phyloP scores from a whole-genome alignment of 306 rosid species.

The Trifolium repens region DNA sequence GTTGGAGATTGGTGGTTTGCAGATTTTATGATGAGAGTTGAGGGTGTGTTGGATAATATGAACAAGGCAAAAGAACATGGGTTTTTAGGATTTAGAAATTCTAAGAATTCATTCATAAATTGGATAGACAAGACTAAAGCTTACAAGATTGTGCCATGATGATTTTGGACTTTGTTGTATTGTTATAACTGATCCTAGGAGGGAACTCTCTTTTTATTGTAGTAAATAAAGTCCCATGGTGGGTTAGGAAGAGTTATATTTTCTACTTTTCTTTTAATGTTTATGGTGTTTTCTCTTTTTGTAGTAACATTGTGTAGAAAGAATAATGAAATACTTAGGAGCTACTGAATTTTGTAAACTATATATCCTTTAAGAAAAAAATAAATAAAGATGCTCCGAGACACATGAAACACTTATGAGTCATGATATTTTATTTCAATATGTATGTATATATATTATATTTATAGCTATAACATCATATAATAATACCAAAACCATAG shows the following conservation, averaged over 20 bases:
- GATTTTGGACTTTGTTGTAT: neutral
- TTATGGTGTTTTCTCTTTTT: neutral
- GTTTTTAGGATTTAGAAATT: conserved; percentile 71
- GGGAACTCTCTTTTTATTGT: neutral
- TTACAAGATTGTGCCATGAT: conserved; percentile 62
- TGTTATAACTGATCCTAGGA: neutral
- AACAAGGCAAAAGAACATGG: conserved; percentile 77
- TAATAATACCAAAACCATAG: too few species aligned
- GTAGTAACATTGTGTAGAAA: neutral
- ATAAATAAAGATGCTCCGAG: too few species aligned
- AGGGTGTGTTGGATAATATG: conserved; percentile 46
- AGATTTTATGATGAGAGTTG: conserved; percentile 39
- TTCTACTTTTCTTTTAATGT: too few species aligned
- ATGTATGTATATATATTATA: too few species aligned
- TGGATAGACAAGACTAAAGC: conserved; percentile 62
- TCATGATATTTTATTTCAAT: too few species aligned
- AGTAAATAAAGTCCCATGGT: too few species aligned
- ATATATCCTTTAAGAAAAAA: neutral
- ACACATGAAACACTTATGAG: too few species aligned
- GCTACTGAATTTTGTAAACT: neutral
- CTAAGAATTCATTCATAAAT: conserved; percentile 44
- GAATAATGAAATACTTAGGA: too few species aligned
- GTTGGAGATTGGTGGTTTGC: conserved; percentile 65
- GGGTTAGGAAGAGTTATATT: too few species aligned
- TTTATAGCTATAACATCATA: too few species aligned